Percentiles rank a stretch among this genome's conserved stretches.
Evolutionary conservation across 2,329 filamentous ascomycete genomes (phyloP).

Genomic region (Plectosphaerella sp.): DNA sequence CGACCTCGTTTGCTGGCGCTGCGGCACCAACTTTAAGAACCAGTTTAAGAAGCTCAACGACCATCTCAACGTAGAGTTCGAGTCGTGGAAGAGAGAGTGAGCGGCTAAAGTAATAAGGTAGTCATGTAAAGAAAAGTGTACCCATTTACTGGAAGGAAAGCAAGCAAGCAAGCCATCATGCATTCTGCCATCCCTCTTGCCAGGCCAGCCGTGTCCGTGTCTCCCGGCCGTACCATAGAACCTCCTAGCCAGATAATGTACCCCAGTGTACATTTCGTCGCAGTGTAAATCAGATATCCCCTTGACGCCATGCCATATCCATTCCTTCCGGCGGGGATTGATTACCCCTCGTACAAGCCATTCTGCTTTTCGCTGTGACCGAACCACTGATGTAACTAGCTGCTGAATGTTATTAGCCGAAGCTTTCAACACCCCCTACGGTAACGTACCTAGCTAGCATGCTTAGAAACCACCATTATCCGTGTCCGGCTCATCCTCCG

Average conservation of each 20-base stretch:
- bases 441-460: too few relatives aligned
- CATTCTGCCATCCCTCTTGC: too few relatives aligned
- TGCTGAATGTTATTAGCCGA: too few relatives aligned
- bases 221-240: too few relatives aligned
- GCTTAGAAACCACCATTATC: too few relatives aligned
- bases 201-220: background rate
- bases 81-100: constrained; percentile 66
- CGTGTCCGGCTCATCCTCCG: background rate
- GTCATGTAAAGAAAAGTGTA: background rate
- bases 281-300: background rate
- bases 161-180: background rate
- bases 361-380: too few relatives aligned
- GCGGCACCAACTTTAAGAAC: constrained; percentile 68
- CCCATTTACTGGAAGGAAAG: background rate
- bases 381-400: too few relatives aligned
- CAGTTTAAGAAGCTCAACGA: constrained; percentile 69
- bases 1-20: constrained; percentile 81
- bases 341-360: too few relatives aligned
- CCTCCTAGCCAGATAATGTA: background rate
- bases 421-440: too few relatives aligned
- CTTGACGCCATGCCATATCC: too few relatives aligned
- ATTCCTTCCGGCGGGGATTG: too few relatives aligned
- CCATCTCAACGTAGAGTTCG: constrained; percentile 73
- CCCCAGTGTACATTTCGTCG: background rate
- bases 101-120: background rate